Evolutionary conservation across 805 yeast genomes (phyloP), one percentile per base, ranked within the genome.

Genomic region (Jamesozyma spencerorum): DNA sequence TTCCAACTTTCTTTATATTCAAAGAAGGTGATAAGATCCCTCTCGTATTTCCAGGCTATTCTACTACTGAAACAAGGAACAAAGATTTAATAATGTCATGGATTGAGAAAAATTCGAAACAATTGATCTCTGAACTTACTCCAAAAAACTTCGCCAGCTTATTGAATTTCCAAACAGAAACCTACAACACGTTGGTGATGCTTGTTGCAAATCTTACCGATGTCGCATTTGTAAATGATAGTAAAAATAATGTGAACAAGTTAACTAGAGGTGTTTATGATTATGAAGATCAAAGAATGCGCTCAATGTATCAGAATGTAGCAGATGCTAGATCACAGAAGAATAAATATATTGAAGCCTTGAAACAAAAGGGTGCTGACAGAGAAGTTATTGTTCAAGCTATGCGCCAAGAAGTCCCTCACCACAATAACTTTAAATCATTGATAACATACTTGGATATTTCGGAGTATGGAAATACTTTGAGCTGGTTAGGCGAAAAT

Each of bases 41-140:
- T 0, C 62, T 64, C 4, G 70, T 79, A 4, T 79, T 59, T 47
- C 82, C 74, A 48, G 77, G 75, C 41, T 77, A 74, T 59, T 77
- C 79, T 0, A 73, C 85, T 5, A 75, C 75, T 37, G 85, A 81
- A 48, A 69, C 73, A 41, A 69, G 92, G 47, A 69, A 74, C 47
- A 58, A 59, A 14, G 65, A 64, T 18, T 58, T 63, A 31, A 65
- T 83, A 8, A 54, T 68, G 47, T 54, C 69, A 13, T 83, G 81
- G 65, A 59, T 83, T 22, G 53, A 58, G 24, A 58, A 63, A 35
- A 66, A 73, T 47, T 64, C 75, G 15, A 57, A 64, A 35, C 86
- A 88, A 4, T 57, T 69, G 11, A 60, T 75, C 36, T 70, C 66
- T 38, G 79, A 78, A 47, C 58, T 82, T 38, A 70, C 74, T 0